These are phyloP conservation scores for Vachellia pachyceras DNA, from an alignment of 306 rosid species.

Conservation along the genomic window DNA sequence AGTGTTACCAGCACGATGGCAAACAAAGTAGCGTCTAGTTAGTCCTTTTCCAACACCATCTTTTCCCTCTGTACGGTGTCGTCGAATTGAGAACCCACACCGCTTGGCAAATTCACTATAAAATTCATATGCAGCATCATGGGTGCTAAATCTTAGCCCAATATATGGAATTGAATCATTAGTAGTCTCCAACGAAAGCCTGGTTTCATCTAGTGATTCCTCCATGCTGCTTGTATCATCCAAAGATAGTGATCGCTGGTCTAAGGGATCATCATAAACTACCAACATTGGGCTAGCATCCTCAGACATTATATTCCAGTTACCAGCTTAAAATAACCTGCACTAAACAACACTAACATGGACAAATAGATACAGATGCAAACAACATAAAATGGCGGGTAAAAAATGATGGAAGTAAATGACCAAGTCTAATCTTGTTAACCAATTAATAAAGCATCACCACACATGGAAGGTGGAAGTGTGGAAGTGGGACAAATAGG, in stretches of 20 bases:
- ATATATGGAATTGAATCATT: constrained; percentile 76
- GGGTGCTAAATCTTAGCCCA: constrained; percentile 88
- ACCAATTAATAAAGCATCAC: constrained; percentile 1
- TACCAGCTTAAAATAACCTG: constrained; percentile 34
- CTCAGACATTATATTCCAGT: constrained; percentile 66
- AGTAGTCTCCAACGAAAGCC: constrained; percentile 65
- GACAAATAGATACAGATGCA: constrained; percentile 5
- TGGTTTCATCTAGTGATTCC: constrained; percentile 81
- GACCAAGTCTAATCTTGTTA: neutral
- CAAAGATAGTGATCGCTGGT: constrained; percentile 77
- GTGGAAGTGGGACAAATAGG: neutral
- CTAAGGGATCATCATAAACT: constrained; percentile 85
- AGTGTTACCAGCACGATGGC: constrained; percentile 96
- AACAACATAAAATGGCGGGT: neutral
- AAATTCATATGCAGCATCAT: constrained; percentile 87
- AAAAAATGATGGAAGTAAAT: neutral
- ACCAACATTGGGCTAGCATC: constrained; percentile 76
- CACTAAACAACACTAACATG: neutral
- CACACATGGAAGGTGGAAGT: neutral
- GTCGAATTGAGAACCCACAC: constrained; percentile 89
- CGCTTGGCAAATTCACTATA: constrained; percentile 87
- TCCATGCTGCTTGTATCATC: constrained; percentile 87
- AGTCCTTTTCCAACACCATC: constrained; percentile 97
- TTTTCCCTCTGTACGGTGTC: constrained; percentile 96
- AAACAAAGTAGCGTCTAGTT: constrained; percentile 90